These are phyloP conservation scores for Panicum hallii DNA, from an alignment of 202 grass and related monocot species.

Conservation along the genomic window DNA sequence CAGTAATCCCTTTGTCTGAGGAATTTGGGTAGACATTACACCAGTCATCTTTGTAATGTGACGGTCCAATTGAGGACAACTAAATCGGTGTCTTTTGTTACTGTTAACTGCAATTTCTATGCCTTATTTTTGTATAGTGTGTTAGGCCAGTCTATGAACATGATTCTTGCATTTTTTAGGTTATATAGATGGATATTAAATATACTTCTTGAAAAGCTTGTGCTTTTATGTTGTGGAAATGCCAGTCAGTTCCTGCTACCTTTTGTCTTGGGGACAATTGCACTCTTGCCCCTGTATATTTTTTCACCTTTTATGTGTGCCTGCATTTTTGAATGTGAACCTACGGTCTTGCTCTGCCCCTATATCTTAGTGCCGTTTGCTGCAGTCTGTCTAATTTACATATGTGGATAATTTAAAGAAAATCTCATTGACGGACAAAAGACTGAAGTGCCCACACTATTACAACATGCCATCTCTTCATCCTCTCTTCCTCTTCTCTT, in stretches of 20 bases:
- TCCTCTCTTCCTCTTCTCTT: not conserved
- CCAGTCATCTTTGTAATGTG: not conserved
- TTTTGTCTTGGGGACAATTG: not conserved
- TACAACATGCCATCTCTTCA: not conserved
- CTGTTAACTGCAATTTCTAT: constrained; percentile 9
- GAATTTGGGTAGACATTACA: not conserved
- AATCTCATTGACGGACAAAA: not conserved
- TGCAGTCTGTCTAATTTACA: not conserved
- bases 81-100: not conserved
- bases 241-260: not conserved
- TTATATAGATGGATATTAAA: not conserved
- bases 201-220: not conserved
- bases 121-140: not conserved
- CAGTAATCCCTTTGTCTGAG: constrained; percentile 15
- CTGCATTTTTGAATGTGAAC: not conserved
- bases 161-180: not conserved
- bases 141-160: not conserved
- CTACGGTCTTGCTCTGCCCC: not conserved
- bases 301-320: not conserved
- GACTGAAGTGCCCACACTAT: not conserved
- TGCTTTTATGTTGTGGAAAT: not conserved
- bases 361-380: not conserved
- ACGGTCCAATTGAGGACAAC: not conserved
- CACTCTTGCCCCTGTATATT: not conserved
- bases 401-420: not conserved